Percentiles rank a stretch among this genome's conserved stretches.
phyloP scores from a whole-genome alignment of 1,284 basidiomycete genomes.

The Ganoderma resinaceum region DNA sequence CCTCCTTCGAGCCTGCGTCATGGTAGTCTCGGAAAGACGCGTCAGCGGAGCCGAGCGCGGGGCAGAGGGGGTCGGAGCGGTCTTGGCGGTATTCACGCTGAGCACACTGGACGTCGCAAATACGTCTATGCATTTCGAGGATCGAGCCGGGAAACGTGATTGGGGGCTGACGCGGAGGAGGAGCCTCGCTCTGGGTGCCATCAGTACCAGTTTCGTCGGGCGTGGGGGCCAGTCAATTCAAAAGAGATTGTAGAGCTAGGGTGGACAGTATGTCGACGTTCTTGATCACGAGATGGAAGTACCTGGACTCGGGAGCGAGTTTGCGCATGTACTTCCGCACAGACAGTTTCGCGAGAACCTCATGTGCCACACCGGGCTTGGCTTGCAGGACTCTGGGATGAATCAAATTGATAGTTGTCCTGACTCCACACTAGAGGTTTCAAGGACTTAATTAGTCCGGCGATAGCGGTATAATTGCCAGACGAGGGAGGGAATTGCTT shows the following conservation, averaged over 20 bases:
- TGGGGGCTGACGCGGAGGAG: not conserved
- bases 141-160: slow-evolving; percentile 6
- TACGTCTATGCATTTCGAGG: slow-evolving; percentile 46
- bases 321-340: slow-evolving; percentile 29
- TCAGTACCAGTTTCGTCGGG: not conserved
- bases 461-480: slow-evolving; percentile 42
- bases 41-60: slow-evolving; percentile 37
- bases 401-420: not conserved
- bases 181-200: not conserved
- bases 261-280: slow-evolving; percentile 48
- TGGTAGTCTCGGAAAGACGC: slow-evolving; percentile 26
- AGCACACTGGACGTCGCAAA: slow-evolving; percentile 38
- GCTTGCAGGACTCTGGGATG: slow-evolving; percentile 36
- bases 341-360: slow-evolving; percentile 40
- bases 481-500: slow-evolving; percentile 43
- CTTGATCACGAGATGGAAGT: slow-evolving; percentile 46
- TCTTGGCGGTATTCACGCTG: slow-evolving; percentile 31
- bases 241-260: slow-evolving; percentile 34
- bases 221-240: not conserved
- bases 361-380: slow-evolving; percentile 45
- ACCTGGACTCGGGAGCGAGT: slow-evolving; percentile 33
- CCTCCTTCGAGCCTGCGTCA: slow-evolving; percentile 17
- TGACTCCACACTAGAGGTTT: no score
- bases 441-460: slow-evolving; percentile 36
- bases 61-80: slow-evolving; percentile 38